Conservation (phyloP, 1,284 basidiomycete species). For the Cutaneotrichosporon mucoides region DNA sequence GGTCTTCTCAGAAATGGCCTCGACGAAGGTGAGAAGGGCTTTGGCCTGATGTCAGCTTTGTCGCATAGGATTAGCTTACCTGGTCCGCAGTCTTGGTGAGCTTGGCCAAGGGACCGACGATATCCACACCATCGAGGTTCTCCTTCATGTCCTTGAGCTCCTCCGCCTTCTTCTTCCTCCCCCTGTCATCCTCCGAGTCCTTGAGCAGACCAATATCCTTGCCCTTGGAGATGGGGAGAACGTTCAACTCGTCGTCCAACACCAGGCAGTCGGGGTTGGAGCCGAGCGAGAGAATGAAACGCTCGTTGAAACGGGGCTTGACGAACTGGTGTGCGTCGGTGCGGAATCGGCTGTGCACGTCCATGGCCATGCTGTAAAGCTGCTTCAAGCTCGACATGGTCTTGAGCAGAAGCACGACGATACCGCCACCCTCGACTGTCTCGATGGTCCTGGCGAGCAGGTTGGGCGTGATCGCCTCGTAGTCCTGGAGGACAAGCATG, state of each 20-base stretch:
- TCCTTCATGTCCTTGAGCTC: conserved; percentile 81
- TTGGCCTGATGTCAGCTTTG: conserved; percentile 57
- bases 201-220: conserved; percentile 71
- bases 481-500: conserved; percentile 97
- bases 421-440: conserved; percentile 95
- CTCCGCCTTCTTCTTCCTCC: conserved; percentile 43
- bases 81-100: conserved; percentile 93
- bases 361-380: conserved; percentile 96
- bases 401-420: conserved; percentile 87
- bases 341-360: conserved; percentile 88
- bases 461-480: conserved; percentile 98
- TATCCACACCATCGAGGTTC: conserved; percentile 75
- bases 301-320: conserved; percentile 94
- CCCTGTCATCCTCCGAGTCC: conserved; percentile 40
- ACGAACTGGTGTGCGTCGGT: conserved; percentile 87
- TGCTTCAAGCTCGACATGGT: conserved; percentile 93
- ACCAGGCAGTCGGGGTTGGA: conserved; percentile 87
- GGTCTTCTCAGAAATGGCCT: conserved; percentile 86
- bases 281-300: conserved; percentile 91
- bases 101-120: conserved; percentile 82
- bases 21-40: conserved; percentile 85
- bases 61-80: too few relatives aligned
- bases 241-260: conserved; percentile 96
- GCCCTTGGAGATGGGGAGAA: conserved; percentile 91
- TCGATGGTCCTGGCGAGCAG: conserved; percentile 94